Evolutionary conservation across 1,284 basidiomycete species (phyloP).

Genomic region (Apiotrichum gracile): DNA sequence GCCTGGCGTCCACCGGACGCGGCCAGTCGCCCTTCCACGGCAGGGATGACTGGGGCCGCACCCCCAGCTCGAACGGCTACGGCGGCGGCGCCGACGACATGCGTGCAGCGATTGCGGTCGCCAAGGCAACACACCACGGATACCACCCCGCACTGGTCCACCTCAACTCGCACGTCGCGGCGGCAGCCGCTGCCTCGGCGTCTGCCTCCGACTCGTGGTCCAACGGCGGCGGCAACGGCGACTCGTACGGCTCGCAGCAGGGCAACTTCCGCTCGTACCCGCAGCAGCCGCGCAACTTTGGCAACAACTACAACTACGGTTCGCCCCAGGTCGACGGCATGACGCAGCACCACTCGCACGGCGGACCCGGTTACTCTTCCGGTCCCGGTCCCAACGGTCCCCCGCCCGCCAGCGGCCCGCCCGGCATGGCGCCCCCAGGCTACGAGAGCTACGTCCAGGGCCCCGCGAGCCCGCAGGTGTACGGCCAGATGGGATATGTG

Average conservation of each 20-base stretch:
- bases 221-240: neutral
- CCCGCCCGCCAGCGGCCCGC: neutral
- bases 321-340: neutral
- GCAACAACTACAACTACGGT: neutral
- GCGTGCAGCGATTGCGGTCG: constrained; percentile 1
- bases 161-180: constrained; percentile 12
- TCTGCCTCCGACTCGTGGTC: constrained; percentile 1
- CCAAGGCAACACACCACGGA: constrained; percentile 4
- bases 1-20: constrained; percentile 6
- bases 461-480: constrained; percentile 3
- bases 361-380: too few relatives aligned
- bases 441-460: constrained; percentile 1
- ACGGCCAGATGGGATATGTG: constrained; percentile 6
- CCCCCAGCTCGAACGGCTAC: constrained; percentile 13
- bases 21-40: constrained; percentile 17
- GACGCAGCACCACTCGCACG: too few relatives aligned
- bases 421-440: neutral
- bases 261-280: neutral
- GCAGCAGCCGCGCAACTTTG: neutral
- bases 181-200: neutral
- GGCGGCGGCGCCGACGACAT: constrained; percentile 5
- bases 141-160: constrained; percentile 19
- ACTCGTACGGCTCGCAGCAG: neutral
- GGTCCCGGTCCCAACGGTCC: neutral
- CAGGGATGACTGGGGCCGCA: constrained; percentile 15